Conservation (phyloP, 2,329 filamentous ascomycete species). For the Cucurbitaria berberidis region DNA sequence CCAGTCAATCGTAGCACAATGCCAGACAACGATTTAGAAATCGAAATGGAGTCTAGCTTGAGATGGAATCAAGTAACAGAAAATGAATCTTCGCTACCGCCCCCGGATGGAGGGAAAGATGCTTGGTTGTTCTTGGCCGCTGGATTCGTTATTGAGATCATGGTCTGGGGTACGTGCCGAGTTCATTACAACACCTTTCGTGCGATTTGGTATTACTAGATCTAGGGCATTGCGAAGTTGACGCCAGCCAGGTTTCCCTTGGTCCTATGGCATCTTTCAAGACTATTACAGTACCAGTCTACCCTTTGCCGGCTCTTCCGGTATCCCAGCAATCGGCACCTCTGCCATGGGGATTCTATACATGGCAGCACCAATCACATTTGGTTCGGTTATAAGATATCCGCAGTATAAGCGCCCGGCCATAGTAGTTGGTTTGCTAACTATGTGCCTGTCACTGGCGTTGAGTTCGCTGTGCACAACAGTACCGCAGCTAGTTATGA, state of each 20-base stretch:
- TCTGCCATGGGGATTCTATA: slow-evolving; percentile 63
- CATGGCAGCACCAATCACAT: slow-evolving; percentile 50
- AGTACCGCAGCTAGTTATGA: slow-evolving; percentile 62
- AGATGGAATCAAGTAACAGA: slow-evolving; percentile 10
- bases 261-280: slow-evolving; percentile 74
- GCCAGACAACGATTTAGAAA: slow-evolving; percentile 1
- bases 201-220: too few species aligned
- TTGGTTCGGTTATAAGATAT: slow-evolving; percentile 43
- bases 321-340: slow-evolving; percentile 69
- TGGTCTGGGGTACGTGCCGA: slow-evolving; percentile 56
- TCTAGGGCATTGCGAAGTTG: too few species aligned
- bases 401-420: slow-evolving; percentile 39
- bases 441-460: slow-evolving; percentile 45
- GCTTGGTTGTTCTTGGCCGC: slow-evolving; percentile 60
- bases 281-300: slow-evolving; percentile 68
- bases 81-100: slow-evolving; percentile 45
- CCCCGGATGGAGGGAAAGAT: slow-evolving; percentile 57
- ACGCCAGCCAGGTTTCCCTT: slow-evolving; percentile 73
- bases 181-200: too few species aligned
- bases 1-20: not conserved
- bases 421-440: slow-evolving; percentile 44
- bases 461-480: slow-evolving; percentile 59
- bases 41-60: slow-evolving; percentile 6
- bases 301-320: slow-evolving; percentile 60
- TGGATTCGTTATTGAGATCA: slow-evolving; percentile 57